Conservation (phyloP, 2,329 filamentous ascomycete genomes). For the Cytospora schulzeri region DNA sequence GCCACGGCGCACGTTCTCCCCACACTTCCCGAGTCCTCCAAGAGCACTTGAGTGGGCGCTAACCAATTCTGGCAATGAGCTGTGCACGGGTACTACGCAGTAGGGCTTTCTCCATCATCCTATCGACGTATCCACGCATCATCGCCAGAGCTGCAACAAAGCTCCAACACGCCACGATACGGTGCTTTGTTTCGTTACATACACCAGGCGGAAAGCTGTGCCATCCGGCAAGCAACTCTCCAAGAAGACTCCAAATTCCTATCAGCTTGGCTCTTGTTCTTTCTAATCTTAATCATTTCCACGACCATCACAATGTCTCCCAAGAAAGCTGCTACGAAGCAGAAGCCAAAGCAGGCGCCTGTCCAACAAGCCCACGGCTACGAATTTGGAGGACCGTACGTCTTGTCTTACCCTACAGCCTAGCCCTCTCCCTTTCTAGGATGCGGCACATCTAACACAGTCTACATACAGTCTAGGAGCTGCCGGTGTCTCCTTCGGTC, state of each 20-base stretch:
- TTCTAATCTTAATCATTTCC: not conserved
- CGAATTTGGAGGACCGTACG: slow-evolving; percentile 56
- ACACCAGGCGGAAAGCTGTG: not conserved
- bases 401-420: slow-evolving; percentile 19
- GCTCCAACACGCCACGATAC: not conserved
- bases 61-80: slow-evolving; percentile 14
- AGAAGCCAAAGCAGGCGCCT: slow-evolving; percentile 27
- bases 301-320: slow-evolving; percentile 16
- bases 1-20: not conserved
- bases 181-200: not conserved
- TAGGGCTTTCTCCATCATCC: not conserved
- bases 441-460: not conserved
- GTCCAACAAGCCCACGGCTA: slow-evolving; percentile 45
- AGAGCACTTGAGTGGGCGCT: not conserved
- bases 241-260: not conserved
- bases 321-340: slow-evolving; percentile 23
- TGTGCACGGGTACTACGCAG: not conserved
- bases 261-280: too few relatives aligned
- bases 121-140: not conserved
- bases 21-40: not conserved
- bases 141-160: not conserved
- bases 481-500: slow-evolving; percentile 74
- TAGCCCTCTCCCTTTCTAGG: not conserved
- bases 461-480: slow-evolving; percentile 69
- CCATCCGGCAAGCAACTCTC: not conserved